Evolutionary conservation across 2,329 filamentous ascomycete species (phyloP).

Genomic region (Trichoderma atroviride): DNA sequence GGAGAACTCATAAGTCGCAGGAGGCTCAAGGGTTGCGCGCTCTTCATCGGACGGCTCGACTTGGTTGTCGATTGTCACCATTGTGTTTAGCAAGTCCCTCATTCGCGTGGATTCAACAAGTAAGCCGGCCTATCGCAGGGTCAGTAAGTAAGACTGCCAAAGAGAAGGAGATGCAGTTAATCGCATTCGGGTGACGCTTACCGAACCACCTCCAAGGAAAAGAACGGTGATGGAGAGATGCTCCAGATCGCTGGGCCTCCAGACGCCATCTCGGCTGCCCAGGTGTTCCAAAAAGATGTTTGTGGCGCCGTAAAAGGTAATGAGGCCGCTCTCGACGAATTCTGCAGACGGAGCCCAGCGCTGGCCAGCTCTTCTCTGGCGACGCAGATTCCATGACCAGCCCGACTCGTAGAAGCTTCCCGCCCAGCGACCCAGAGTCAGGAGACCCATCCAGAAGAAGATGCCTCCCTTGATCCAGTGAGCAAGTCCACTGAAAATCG

Average conservation of each 20-base stretch:
- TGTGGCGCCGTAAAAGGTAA: constrained; percentile 84
- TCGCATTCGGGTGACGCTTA: constrained; percentile 47
- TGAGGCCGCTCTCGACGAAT: constrained; percentile 86
- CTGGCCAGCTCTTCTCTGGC: constrained; percentile 53
- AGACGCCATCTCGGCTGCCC: constrained; percentile 68
- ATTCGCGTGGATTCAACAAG: constrained; percentile 76
- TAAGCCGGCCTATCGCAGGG: constrained; percentile 67
- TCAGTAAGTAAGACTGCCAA: background rate
- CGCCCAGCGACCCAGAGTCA: constrained; percentile 87
- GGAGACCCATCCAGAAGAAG: constrained; percentile 89
- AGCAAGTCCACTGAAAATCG: constrained; percentile 81
- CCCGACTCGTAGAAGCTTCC: constrained; percentile 88
- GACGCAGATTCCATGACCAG: constrained; percentile 93
- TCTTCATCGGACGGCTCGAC: constrained; percentile 47
- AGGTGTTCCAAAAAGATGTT: constrained; percentile 95
- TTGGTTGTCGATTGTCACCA: constrained; percentile 43
- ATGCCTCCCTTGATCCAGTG: constrained; percentile 95
- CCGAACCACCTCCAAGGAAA: constrained; percentile 89
- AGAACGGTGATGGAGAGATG: constrained; percentile 91
- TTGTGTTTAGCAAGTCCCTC: constrained; percentile 66
- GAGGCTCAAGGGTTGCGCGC: constrained; percentile 55
- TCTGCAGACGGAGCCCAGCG: constrained; percentile 79
- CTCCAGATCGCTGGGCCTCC: constrained; percentile 81
- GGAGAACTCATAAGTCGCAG: constrained; percentile 71
- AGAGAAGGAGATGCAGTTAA: no score